Evolutionary conservation across 257 asterid genomes (phyloP).

Genomic region (Solanum ahanhuiri): DNA sequence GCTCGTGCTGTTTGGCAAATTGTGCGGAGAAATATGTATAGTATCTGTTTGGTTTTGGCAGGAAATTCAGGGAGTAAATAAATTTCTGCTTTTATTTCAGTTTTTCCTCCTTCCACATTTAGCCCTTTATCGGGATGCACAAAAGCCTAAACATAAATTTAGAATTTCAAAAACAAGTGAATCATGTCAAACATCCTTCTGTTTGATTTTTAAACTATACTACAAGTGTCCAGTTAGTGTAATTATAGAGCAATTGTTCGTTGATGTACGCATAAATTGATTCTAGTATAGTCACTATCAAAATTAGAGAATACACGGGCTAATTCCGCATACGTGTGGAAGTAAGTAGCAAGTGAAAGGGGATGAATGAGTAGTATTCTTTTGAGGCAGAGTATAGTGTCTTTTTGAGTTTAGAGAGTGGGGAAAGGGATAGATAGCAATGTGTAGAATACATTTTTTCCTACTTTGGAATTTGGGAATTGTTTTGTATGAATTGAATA

Average conservation of each 20-base stretch:
- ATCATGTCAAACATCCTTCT: neutral
- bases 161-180: neutral
- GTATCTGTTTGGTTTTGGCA: neutral
- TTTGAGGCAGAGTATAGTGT: conserved; percentile 9
- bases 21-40: neutral
- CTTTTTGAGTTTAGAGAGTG: neutral
- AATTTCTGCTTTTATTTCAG: neutral
- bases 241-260: neutral
- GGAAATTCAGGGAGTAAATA: neutral
- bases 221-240: neutral
- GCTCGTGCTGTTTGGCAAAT: neutral
- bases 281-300: neutral
- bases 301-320: neutral
- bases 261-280: neutral
- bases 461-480: conserved; percentile 31
- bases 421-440: conserved; percentile 5
- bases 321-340: neutral
- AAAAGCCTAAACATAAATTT: neutral
- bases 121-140: neutral
- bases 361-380: conserved; percentile 2
- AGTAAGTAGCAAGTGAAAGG: neutral
- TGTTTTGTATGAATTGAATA: neutral
- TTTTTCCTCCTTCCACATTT: neutral
- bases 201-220: neutral
- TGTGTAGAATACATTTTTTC: neutral